phyloP scores from a whole-genome alignment of 2,329 filamentous ascomycete species.

The Epichloe hybrida region DNA sequence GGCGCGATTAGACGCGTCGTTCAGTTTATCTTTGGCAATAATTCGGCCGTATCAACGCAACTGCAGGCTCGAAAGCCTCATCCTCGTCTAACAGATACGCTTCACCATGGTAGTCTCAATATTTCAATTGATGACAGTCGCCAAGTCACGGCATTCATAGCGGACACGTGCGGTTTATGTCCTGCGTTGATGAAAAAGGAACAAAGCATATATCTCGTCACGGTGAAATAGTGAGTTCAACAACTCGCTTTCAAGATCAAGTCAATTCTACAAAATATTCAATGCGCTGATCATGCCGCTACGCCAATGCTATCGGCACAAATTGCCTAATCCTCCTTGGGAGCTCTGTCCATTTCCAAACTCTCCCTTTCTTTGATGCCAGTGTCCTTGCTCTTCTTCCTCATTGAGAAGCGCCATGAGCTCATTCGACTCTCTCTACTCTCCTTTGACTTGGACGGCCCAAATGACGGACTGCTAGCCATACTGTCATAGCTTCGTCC shows the following conservation, averaged over 20 bases:
- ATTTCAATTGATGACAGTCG: too few relatives aligned
- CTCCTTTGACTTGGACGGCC: constrained; percentile 33
- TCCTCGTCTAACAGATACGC: too few relatives aligned
- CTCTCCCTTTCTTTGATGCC: constrained; percentile 34
- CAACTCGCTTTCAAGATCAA: background rate
- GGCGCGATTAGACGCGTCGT: too few relatives aligned
- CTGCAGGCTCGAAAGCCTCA: too few relatives aligned
- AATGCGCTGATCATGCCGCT: background rate
- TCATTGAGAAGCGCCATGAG: constrained; percentile 43
- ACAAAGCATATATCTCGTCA: background rate
- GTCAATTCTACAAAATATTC: background rate
- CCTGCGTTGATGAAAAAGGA: too few relatives aligned
- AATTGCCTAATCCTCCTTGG: constrained; percentile 16
- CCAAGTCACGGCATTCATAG: too few relatives aligned
- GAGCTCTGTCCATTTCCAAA: constrained; percentile 32
- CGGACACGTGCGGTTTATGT: too few relatives aligned
- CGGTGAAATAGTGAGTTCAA: background rate
- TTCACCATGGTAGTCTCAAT: too few relatives aligned
- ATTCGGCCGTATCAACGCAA: too few relatives aligned
- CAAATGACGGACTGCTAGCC: constrained; percentile 42
- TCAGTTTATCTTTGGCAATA: too few relatives aligned
- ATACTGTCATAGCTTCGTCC: constrained; percentile 43
- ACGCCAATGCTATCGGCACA: background rate
- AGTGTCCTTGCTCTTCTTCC: constrained; percentile 44
- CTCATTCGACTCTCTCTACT: constrained; percentile 35